Percentiles rank a stretch among this genome's conserved stretches.
phyloP scores from a whole-genome alignment of 495 filamentous ascomycete genomes.

The Tuber magnatum region DNA sequence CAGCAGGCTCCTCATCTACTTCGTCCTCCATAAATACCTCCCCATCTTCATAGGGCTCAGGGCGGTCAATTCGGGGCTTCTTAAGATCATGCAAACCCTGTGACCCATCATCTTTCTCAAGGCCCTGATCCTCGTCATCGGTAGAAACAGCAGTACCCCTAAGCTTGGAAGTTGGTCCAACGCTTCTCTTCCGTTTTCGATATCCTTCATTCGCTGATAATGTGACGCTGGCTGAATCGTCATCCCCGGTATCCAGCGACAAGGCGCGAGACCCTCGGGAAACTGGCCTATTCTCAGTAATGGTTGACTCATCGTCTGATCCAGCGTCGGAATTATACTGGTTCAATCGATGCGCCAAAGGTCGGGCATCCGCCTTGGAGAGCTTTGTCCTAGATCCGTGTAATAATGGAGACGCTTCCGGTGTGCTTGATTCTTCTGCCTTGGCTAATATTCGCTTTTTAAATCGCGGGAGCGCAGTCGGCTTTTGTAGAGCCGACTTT shows the following conservation, averaged over 20 bases:
- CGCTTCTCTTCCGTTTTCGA: slow-evolving; percentile 37
- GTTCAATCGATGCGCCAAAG: slow-evolving; percentile 38
- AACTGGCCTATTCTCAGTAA: slow-evolving; percentile 35
- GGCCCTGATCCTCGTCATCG: slow-evolving; percentile 32
- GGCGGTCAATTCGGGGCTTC: slow-evolving; percentile 1
- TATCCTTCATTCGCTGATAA: slow-evolving; percentile 21
- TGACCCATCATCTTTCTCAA: not conserved
- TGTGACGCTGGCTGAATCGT: slow-evolving; percentile 32
- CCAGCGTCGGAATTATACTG: slow-evolving; percentile 37
- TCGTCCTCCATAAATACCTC: slow-evolving; percentile 18
- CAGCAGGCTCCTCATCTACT: slow-evolving; percentile 10
- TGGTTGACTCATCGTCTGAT: slow-evolving; percentile 40
- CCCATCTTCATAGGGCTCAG: not conserved
- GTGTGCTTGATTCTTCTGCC: slow-evolving; percentile 16
- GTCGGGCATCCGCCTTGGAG: slow-evolving; percentile 36
- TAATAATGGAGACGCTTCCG: slow-evolving; percentile 27
- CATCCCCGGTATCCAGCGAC: slow-evolving; percentile 39
- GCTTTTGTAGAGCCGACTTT: slow-evolving; percentile 24
- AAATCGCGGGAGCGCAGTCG: slow-evolving; percentile 38
- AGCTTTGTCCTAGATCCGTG: slow-evolving; percentile 29
- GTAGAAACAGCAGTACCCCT: slow-evolving; percentile 37
- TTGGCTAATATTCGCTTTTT: slow-evolving; percentile 38
- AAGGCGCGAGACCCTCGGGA: slow-evolving; percentile 35
- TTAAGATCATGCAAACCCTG: not conserved
- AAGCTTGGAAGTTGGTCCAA: slow-evolving; percentile 38